Conservation (phyloP, 2,329 filamentous ascomycete species). For the Cordyceps fumosorosea region DNA sequence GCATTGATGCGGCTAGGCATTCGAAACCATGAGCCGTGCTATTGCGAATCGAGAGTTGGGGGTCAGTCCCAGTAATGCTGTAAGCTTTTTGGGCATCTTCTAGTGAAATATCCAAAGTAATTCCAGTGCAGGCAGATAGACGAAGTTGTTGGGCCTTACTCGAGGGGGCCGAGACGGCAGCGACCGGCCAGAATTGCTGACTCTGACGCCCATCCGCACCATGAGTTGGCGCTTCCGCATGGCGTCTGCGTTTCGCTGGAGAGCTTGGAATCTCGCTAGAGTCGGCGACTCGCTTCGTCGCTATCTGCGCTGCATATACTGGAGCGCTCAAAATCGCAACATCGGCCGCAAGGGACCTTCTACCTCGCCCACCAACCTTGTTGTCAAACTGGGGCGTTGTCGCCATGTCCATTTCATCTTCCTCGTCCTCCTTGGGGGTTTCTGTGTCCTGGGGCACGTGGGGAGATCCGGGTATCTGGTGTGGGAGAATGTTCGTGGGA, state of each 20-base stretch:
- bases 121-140: background rate
- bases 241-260: conserved; percentile 19
- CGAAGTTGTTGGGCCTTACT: background rate
- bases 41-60: background rate
- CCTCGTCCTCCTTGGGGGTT: background rate
- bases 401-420: conserved; percentile 19
- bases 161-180: background rate
- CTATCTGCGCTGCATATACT: conserved; percentile 38
- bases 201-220: background rate
- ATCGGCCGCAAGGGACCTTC: conserved; percentile 34
- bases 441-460: background rate
- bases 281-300: conserved; percentile 25
- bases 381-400: conserved; percentile 20
- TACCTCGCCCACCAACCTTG: conserved; percentile 16
- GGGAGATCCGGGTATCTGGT: conserved; percentile 12
- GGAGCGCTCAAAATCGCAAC: conserved; percentile 45
- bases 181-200: background rate
- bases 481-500: conserved; percentile 22
- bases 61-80: background rate
- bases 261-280: conserved; percentile 15
- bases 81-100: background rate
- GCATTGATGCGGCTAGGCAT: background rate
- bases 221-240: background rate
- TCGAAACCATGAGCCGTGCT: background rate
- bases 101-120: conserved; percentile 4